Percentiles rank a stretch among this genome's conserved stretches.
phyloP scores from a whole-genome alignment of 2,329 filamentous ascomycete species.

The Epichloe gansuensis region DNA sequence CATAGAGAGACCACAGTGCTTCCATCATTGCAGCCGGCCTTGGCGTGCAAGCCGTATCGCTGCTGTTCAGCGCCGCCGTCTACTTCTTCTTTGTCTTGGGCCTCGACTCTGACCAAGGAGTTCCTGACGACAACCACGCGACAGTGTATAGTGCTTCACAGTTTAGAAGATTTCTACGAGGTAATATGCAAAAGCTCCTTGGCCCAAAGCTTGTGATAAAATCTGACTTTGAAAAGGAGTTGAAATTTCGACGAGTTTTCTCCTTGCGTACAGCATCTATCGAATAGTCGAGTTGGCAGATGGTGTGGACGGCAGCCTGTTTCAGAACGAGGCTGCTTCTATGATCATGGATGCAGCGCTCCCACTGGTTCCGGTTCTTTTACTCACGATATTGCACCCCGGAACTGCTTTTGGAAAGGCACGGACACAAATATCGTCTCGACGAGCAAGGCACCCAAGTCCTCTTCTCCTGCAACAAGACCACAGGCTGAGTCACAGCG shows the following conservation, averaged over 20 bases:
- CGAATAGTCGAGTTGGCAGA: slow-evolving; percentile 26
- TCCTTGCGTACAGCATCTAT: slow-evolving; percentile 29
- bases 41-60: slow-evolving; percentile 27
- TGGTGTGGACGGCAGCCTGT: slow-evolving; percentile 21
- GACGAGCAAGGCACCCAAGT: slow-evolving; percentile 9
- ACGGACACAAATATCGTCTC: slow-evolving; percentile 28
- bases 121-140: slow-evolving; percentile 26
- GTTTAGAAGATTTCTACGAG: slow-evolving; percentile 31
- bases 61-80: slow-evolving; percentile 25
- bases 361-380: slow-evolving; percentile 22
- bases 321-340: slow-evolving; percentile 25
- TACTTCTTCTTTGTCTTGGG: slow-evolving; percentile 29
- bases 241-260: slow-evolving; percentile 23
- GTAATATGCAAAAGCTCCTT: slow-evolving; percentile 16
- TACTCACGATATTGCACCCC: slow-evolving; percentile 25
- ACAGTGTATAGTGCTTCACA: slow-evolving; percentile 27
- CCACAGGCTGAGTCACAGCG: slow-evolving; percentile 9
- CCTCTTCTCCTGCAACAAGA: slow-evolving; percentile 10
- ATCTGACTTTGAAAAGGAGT: slow-evolving; percentile 16
- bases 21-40: slow-evolving; percentile 31
- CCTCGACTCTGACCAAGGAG: slow-evolving; percentile 23
- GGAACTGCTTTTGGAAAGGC: slow-evolving; percentile 26
- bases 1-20: slow-evolving; percentile 21
- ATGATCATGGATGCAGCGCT: slow-evolving; percentile 29
- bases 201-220: neutral